These are phyloP conservation scores for Fistulinella cinereoalba DNA, from an alignment of 1,284 basidiomycete species.

Conservation along the genomic window DNA sequence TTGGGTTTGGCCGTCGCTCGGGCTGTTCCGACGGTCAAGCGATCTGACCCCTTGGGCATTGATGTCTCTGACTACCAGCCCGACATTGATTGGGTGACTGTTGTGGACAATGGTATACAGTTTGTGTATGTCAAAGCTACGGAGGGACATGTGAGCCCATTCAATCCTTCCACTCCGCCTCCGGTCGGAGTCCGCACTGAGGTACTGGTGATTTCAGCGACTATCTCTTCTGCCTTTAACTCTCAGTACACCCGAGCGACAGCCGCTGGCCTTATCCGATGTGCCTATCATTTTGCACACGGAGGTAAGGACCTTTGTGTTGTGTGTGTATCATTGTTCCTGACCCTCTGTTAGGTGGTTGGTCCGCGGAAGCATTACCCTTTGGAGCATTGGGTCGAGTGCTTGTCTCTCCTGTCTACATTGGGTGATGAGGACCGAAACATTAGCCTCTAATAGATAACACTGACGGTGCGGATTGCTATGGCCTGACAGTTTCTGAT, in stretches of 20 bases:
- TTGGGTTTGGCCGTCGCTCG: constrained; percentile 14
- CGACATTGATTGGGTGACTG: constrained; percentile 51
- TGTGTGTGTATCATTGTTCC: no score
- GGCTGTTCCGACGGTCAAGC: constrained; percentile 24
- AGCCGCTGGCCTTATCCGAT: constrained; percentile 47
- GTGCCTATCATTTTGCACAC: constrained; percentile 55
- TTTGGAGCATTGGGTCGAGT: constrained; percentile 65
- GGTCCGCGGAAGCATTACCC: constrained; percentile 59
- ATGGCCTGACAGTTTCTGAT: constrained; percentile 47
- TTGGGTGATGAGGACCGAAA: constrained; percentile 1
- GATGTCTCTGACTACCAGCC: constrained; percentile 59
- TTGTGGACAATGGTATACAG: constrained; percentile 52
- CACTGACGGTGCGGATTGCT: constrained; percentile 51
- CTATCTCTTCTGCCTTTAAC: constrained; percentile 38
- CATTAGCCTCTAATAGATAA: constrained; percentile 44
- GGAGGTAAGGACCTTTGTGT: no score
- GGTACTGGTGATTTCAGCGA: constrained; percentile 17
- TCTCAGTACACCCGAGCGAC: constrained; percentile 47
- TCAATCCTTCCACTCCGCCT: not conserved
- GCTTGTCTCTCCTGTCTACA: constrained; percentile 32
- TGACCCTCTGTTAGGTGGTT: constrained; percentile 42
- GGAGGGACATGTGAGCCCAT: constrained; percentile 52
- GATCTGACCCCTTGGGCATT: constrained; percentile 46
- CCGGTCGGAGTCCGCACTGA: not conserved
- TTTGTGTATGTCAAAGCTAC: constrained; percentile 74